Conservation (phyloP, 306 rosid genomes). For the Styphnolobium japonicum region DNA sequence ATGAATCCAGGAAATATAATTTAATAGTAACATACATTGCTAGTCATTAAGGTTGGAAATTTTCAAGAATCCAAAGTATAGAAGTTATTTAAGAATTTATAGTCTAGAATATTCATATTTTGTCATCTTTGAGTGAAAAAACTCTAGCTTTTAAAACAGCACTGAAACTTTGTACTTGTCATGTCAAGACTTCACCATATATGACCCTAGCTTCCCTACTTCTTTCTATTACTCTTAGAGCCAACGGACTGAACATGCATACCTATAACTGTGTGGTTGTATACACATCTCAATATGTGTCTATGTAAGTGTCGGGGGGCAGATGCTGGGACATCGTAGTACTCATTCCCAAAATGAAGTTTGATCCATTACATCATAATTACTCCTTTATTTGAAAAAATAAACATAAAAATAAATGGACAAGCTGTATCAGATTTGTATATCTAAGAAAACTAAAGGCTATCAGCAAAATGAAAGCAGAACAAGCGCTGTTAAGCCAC, state of each 20-base stretch:
- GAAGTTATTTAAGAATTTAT: conserved; percentile 1
- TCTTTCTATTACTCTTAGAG: neutral
- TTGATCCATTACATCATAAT: neutral
- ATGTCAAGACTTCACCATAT: neutral
- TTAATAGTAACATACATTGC: neutral
- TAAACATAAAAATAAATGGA: conserved; percentile 1
- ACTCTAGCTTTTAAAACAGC: neutral
- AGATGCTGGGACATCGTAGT: neutral
- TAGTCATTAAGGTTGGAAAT: neutral
- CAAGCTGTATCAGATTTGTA: neutral
- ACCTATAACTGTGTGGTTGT: neutral
- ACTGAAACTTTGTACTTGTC: neutral
- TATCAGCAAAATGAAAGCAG: neutral
- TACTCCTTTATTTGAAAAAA: neutral
- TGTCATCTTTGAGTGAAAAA: neutral
- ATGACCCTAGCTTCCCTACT: neutral
- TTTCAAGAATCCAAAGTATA: neutral
- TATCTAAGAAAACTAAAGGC: neutral
- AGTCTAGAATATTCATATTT: neutral
- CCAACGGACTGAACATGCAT: neutral
- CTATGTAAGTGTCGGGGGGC: neutral
- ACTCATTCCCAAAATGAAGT: neutral
- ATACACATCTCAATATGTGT: neutral
- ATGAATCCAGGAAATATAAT: neutral
- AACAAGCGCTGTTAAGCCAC: conserved; percentile 76